Base-by-base conservation (phyloP, 106 monocot genomes). In the Dioscorea zingiberensis region DNA sequence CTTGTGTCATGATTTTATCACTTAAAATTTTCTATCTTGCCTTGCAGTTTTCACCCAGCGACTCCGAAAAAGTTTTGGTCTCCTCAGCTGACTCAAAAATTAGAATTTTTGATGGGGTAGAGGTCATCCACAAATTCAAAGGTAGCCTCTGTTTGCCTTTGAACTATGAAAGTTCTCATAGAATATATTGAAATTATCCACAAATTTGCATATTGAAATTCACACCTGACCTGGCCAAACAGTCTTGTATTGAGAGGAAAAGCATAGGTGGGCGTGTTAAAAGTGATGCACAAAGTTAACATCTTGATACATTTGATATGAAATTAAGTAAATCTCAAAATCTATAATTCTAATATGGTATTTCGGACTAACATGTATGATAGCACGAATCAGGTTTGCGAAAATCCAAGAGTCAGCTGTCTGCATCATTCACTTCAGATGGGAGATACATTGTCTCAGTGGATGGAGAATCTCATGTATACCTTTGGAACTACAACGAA, bases 391-490 rank as follows among this genome's bases (percentile, higher is more conserved):
- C 71, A 94, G 94, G 87, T 47, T 70, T 72, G 12, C 60, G 91
- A 21, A 88, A 74, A 53, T 75, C 83, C 2, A 91, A 73, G 70
- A 66, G 58, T 32, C 87, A 88, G 29, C 61, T 69, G 15, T 80
- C 69, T 46, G 79, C 94, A 62, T 83, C 87, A 58, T 85, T 95
- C 65, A 95, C 91, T 49, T 71, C 83, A 10, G 94, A 95, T 65
- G 87, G 94, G 16, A 78, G 74, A 56, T 69, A 87, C 58, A 81
- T 95, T 18, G 74, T 95, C 58, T 95, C 91, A 4, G 80, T 81
- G 8, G 83, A 82, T 9, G 76, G 81, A 6, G 83, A 91, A 69
- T 95, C 85, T 19, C 57, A 72, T 27, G 78, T 95, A 47, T 85
- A 91, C 71, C 65, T 95, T 25, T 95, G 87, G 85, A 91, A 85